phyloP scores from a whole-genome alignment of 148 eudicot genomes.

The Amaranthus hypochondriacus region DNA sequence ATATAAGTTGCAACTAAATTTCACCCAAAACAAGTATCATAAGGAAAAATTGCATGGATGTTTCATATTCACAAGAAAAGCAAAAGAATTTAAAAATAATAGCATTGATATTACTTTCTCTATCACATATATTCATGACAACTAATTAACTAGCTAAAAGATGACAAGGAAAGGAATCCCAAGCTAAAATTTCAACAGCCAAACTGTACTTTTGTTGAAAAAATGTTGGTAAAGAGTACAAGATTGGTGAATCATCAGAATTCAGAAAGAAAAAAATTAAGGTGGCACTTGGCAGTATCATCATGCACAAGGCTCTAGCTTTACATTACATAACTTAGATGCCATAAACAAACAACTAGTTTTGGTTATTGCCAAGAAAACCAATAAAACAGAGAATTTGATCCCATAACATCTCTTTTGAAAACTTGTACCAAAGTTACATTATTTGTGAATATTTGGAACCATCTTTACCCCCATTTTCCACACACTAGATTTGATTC shows the following conservation, averaged over 20 bases:
- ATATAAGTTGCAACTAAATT: too few relatives aligned
- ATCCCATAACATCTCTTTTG: conserved; percentile 28
- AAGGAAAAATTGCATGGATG: too few relatives aligned
- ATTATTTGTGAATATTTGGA: conserved; percentile 12
- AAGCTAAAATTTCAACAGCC: background rate
- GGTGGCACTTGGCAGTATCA: background rate
- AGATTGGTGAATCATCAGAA: background rate
- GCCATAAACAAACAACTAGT: background rate
- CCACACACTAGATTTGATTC: conserved; percentile 15
- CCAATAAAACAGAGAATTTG: conserved; percentile 19
- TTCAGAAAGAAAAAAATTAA: background rate
- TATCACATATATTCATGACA: too few relatives aligned
- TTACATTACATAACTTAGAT: background rate
- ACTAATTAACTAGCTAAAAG: too few relatives aligned
- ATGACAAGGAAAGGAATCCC: background rate
- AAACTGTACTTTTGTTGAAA: background rate
- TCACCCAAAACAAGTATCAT: too few relatives aligned
- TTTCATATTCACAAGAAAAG: too few relatives aligned
- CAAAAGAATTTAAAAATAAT: too few relatives aligned
- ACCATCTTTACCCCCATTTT: conserved; percentile 15
- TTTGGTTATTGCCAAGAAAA: background rate
- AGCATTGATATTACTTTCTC: too few relatives aligned
- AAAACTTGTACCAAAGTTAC: conserved; percentile 22
- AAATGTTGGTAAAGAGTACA: background rate
- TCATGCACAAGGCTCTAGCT: background rate